phyloP scores from a whole-genome alignment of 2,329 filamentous ascomycete species.

The Pseudocercospora ulei region DNA sequence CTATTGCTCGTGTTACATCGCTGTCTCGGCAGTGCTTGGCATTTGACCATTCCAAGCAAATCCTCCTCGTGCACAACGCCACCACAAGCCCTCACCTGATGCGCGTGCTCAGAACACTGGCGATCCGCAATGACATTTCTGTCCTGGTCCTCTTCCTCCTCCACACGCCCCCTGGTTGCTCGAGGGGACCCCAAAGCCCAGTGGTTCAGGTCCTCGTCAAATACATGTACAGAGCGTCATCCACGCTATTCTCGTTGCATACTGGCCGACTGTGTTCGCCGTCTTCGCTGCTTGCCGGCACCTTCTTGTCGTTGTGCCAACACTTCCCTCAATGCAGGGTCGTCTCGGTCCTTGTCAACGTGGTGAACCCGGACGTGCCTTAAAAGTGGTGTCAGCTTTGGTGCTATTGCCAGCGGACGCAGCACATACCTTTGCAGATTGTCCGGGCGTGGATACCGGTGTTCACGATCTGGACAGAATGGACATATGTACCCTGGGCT shows the following conservation, averaged over 20 bases:
- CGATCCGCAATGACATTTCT: slow-evolving; percentile 3
- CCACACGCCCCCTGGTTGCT: slow-evolving; percentile 1
- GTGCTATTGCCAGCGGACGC: neutral
- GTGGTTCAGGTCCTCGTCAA: neutral
- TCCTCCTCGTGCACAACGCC: too few relatives aligned
- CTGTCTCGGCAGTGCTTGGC: too few relatives aligned
- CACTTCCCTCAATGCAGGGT: slow-evolving; percentile 69
- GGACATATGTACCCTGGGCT: slow-evolving; percentile 94
- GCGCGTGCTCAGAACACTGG: too few relatives aligned
- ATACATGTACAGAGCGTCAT: slow-evolving; percentile 3
- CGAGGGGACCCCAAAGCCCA: neutral
- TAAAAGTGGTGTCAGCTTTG: slow-evolving; percentile 5
- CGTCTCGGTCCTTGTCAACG: slow-evolving; percentile 78
- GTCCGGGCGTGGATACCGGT: slow-evolving; percentile 88
- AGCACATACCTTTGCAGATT: slow-evolving; percentile 74
- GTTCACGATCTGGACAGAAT: slow-evolving; percentile 86
- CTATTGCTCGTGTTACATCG: too few relatives aligned
- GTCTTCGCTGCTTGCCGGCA: slow-evolving; percentile 64
- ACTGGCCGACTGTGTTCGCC: slow-evolving; percentile 41
- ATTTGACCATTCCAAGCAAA: too few relatives aligned
- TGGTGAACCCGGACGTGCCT: slow-evolving; percentile 93
- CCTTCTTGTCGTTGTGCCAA: slow-evolving; percentile 78
- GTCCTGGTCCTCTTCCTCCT: slow-evolving; percentile 1
- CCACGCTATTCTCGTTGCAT: slow-evolving; percentile 2
- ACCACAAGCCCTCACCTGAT: too few relatives aligned